Conservation (phyloP, 2,329 filamentous ascomycete species). For the Emergomyces pasteurianus region DNA sequence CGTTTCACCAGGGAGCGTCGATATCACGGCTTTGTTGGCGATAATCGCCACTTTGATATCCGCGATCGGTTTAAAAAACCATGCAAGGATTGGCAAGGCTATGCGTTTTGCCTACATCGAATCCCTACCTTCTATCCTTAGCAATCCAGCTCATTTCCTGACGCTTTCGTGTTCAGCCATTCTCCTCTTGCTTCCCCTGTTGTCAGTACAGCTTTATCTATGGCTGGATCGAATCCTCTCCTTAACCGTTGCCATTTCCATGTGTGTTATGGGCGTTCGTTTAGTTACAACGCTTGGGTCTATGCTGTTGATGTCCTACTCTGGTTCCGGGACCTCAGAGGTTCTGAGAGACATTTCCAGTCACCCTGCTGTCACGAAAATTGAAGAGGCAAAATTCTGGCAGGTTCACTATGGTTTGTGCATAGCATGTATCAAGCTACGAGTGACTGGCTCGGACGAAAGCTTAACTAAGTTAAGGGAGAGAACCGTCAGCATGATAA, state of each 20-base stretch:
- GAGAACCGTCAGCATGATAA: constrained; percentile 64
- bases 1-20: constrained; percentile 63
- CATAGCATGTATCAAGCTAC: constrained; percentile 84
- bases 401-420: constrained; percentile 95
- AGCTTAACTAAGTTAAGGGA: constrained; percentile 61
- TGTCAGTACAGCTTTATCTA: constrained; percentile 67
- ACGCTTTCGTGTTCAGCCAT: constrained; percentile 77
- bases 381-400: constrained; percentile 94
- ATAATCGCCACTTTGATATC: constrained; percentile 75
- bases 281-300: constrained; percentile 76
- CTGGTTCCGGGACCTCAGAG: constrained; percentile 48
- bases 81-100: constrained; percentile 79
- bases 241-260: constrained; percentile 66
- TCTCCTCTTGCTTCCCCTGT: constrained; percentile 67
- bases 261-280: constrained; percentile 77
- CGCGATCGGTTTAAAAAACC: constrained; percentile 77
- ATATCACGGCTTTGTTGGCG: constrained; percentile 68
- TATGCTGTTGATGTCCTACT: constrained; percentile 93
- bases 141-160: constrained; percentile 89
- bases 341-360: constrained; percentile 77
- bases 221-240: constrained; percentile 78
- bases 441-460: constrained; percentile 59
- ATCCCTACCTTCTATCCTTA: constrained; percentile 71
- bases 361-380: constrained; percentile 60
- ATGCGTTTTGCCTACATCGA: constrained; percentile 79